Conservation (phyloP, 2,329 filamentous ascomycete species). For the Venturia carpophila region DNA sequence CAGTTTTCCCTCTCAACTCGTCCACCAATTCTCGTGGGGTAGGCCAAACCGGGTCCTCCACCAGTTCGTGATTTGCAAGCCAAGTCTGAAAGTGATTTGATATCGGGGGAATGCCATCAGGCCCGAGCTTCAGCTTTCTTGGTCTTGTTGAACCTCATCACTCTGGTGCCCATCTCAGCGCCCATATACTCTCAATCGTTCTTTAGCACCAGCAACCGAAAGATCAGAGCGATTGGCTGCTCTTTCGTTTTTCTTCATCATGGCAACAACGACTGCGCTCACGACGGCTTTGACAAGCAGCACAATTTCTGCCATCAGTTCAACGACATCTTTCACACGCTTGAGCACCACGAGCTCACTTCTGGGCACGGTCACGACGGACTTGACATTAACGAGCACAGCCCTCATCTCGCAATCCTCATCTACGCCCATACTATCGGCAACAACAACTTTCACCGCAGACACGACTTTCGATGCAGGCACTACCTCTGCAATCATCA, state of each 20-base stretch:
- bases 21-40: not conserved
- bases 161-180: not conserved
- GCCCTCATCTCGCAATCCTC: not conserved
- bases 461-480: not conserved
- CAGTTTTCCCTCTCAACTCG: not conserved
- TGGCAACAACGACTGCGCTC: not conserved
- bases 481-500: not conserved
- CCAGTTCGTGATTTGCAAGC: not conserved
- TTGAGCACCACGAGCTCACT: not conserved
- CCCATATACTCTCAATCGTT: not conserved
- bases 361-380: not conserved
- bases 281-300: not conserved
- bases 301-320: not conserved
- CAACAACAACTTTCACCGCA: constrained; percentile 1
- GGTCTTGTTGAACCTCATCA: not conserved
- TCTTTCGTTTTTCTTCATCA: not conserved
- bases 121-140: not conserved
- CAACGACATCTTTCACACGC: not conserved
- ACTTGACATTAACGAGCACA: constrained; percentile 5
- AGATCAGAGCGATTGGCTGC: not conserved
- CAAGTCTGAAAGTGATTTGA: constrained; percentile 2
- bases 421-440: not conserved
- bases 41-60: not conserved
- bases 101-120: not conserved
- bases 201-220: not conserved